Evolutionary conservation across 2,329 filamentous ascomycete species (phyloP).

Genomic region (Lecanosticta acicola): DNA sequence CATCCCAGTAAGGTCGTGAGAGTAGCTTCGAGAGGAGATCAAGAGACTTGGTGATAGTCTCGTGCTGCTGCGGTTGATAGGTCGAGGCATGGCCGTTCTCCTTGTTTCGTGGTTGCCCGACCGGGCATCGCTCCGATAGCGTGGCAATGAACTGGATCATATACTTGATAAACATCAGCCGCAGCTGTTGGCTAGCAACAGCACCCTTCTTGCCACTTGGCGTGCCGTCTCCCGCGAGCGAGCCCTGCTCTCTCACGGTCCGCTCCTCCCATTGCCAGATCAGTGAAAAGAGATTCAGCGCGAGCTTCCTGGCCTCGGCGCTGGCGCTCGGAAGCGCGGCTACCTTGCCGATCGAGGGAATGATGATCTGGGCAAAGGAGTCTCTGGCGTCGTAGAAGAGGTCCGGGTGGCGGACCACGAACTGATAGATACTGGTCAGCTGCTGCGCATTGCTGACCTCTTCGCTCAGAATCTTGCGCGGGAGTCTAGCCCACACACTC

Average conservation of each 20-base stretch:
- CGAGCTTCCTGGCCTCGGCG: slow-evolving; percentile 85
- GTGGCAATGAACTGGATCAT: slow-evolving; percentile 92
- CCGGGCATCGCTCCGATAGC: slow-evolving; percentile 75
- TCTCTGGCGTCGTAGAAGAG: slow-evolving; percentile 94
- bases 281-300: slow-evolving; percentile 81
- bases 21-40: slow-evolving; percentile 76
- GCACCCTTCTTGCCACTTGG: slow-evolving; percentile 27
- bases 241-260: slow-evolving; percentile 59
- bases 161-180: slow-evolving; percentile 85
- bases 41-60: slow-evolving; percentile 82
- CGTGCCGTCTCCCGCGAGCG: slow-evolving; percentile 25
- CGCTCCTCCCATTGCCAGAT: slow-evolving; percentile 91
- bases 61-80: slow-evolving; percentile 49
- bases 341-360: slow-evolving; percentile 82
- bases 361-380: slow-evolving; percentile 82
- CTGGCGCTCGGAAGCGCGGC: slow-evolving; percentile 77
- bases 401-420: slow-evolving; percentile 84
- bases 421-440: slow-evolving; percentile 95
- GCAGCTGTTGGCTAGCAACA: slow-evolving; percentile 49
- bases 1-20: slow-evolving; percentile 82
- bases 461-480: slow-evolving; percentile 83
- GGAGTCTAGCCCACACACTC: slow-evolving; percentile 82
- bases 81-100: slow-evolving; percentile 40
- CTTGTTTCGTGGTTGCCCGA: slow-evolving; percentile 57
- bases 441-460: slow-evolving; percentile 94